These are phyloP conservation scores for Talaromyces trachyspermus DNA, from an alignment of 495 filamentous ascomycete species.

Conservation along the genomic window DNA sequence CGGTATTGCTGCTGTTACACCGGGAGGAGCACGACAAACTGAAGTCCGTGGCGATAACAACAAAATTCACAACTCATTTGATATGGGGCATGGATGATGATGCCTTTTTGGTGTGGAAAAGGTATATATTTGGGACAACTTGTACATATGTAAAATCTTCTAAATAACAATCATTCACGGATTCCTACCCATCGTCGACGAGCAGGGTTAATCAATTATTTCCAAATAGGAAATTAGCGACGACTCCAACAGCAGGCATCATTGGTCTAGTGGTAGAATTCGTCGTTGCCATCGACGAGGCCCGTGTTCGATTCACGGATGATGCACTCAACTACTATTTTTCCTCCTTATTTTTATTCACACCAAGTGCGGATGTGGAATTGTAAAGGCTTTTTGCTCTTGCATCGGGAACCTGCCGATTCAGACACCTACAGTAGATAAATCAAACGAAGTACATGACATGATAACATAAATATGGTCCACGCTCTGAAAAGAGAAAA, in stretches of 20 bases:
- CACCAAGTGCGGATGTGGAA: too few relatives aligned
- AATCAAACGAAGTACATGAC: too few relatives aligned
- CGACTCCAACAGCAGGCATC: slow-evolving; percentile 31
- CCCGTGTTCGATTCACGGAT: slow-evolving; percentile 54
- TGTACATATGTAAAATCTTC: slow-evolving; percentile 8
- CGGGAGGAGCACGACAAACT: background rate
- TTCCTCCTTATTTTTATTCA: background rate
- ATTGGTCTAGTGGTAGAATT: slow-evolving; percentile 56
- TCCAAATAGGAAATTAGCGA: too few relatives aligned
- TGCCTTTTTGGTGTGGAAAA: background rate
- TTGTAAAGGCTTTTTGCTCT: too few relatives aligned
- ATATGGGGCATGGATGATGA: background rate
- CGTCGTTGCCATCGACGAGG: slow-evolving; percentile 54
- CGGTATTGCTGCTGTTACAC: background rate
- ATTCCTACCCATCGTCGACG: too few relatives aligned
- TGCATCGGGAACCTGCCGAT: too few relatives aligned
- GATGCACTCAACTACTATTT: slow-evolving; percentile 28
- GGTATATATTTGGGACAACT: background rate
- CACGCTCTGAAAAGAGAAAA: too few relatives aligned
- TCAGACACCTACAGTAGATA: too few relatives aligned
- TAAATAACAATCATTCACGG: too few relatives aligned
- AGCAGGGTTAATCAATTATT: too few relatives aligned
- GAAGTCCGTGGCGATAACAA: background rate
- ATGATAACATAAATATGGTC: background rate
- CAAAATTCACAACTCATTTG: background rate